Conservation (phyloP, 371 early-diverging fungal genomes). For the Mucor plumbeus region DNA sequence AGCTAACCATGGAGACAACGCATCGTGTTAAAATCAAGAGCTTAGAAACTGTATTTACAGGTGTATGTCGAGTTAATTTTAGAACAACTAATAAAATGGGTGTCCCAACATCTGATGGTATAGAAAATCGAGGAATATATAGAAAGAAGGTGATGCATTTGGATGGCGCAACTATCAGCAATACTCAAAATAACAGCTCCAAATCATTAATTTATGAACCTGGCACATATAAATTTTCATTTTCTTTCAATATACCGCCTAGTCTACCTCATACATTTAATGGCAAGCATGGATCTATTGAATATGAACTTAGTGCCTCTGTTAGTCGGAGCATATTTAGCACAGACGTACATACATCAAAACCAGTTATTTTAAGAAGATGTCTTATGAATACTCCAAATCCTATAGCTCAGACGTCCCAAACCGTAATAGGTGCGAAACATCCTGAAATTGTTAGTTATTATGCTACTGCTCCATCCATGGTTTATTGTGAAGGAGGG, state of each 20-base stretch:
- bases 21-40: conserved; percentile 16
- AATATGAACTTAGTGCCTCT: conserved; percentile 6
- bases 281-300: conserved; percentile 24
- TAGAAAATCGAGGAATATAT: conserved; percentile 11
- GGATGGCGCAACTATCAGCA: neutral
- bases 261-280: conserved; percentile 25
- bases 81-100: conserved; percentile 19
- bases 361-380: conserved; percentile 17
- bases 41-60: conserved; percentile 16
- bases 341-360: conserved; percentile 11
- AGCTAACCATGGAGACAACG: neutral
- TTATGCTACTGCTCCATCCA: conserved; percentile 30
- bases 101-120: conserved; percentile 21
- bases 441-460: conserved; percentile 18
- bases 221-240: conserved; percentile 21
- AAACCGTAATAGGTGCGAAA: conserved; percentile 13
- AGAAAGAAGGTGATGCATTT: conserved; percentile 5
- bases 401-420: neutral
- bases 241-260: conserved; percentile 24
- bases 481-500: conserved; percentile 35
- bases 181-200: neutral
- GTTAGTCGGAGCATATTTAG: conserved; percentile 12
- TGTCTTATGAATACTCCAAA: conserved; percentile 19
- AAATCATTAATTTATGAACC: conserved; percentile 5
- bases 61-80: conserved; percentile 21